phyloP scores from a whole-genome alignment of 805 yeast genomes.

The Barnettozyma californica region DNA sequence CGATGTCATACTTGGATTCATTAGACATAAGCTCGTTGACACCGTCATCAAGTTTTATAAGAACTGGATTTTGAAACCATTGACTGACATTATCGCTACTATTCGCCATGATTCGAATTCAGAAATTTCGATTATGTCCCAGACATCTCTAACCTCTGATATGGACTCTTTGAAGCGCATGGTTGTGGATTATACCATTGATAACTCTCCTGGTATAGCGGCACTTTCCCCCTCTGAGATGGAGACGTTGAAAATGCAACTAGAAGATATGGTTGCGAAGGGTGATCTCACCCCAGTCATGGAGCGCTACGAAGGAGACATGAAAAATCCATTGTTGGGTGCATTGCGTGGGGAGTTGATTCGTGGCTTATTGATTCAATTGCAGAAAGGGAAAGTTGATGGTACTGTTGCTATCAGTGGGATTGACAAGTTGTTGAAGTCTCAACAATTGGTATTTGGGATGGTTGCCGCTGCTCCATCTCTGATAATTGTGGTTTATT shows the following conservation, averaged over 20 bases:
- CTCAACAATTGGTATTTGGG: conserved; percentile 93
- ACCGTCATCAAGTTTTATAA: conserved; percentile 60
- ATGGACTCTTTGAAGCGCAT: conserved; percentile 77
- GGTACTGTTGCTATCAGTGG: conserved; percentile 88
- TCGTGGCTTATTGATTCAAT: conserved; percentile 76
- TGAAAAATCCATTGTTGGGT: conserved; percentile 63
- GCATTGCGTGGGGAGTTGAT: conserved; percentile 62
- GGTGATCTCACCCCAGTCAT: conserved; percentile 81
- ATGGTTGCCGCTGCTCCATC: conserved; percentile 86
- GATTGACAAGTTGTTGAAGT: conserved; percentile 79
- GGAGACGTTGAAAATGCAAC: conserved; percentile 23
- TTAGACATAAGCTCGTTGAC: conserved; percentile 53
- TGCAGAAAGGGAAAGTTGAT: conserved; percentile 96
- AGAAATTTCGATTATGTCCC: conserved; percentile 70
- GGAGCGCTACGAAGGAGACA: conserved; percentile 73
- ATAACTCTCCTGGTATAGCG: conserved; percentile 22
- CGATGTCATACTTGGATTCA: conserved; percentile 49
- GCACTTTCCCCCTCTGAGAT: conserved; percentile 18
- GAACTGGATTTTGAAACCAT: conserved; percentile 82
- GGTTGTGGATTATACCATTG: conserved; percentile 68
- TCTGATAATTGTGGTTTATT: conserved; percentile 48
- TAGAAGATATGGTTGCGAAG: conserved; percentile 46
- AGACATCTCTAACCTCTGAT: conserved; percentile 74
- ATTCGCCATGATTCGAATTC: conserved; percentile 79
- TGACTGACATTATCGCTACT: conserved; percentile 64